These are phyloP conservation scores for Gaillardinia entomophila DNA, from an alignment of 805 yeast species.

Conservation along the genomic window DNA sequence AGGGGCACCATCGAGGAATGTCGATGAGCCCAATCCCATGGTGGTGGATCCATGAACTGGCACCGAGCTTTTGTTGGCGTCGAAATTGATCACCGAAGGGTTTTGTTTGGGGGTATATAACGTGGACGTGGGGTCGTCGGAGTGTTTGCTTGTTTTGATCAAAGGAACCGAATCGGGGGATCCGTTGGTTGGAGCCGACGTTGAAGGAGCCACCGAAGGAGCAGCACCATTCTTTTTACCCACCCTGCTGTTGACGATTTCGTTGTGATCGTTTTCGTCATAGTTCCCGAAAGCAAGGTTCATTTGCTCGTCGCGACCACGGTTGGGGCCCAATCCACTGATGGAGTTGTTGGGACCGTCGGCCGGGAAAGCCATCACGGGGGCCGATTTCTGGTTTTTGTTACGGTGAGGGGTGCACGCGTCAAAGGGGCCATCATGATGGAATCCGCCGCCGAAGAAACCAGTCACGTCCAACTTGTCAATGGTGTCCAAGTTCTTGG, in stretches of 20 bases:
- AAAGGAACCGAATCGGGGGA: conserved; percentile 5
- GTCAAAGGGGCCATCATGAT: conserved; percentile 98
- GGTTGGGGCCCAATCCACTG: conserved; percentile 55
- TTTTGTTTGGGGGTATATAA: conserved; percentile 41
- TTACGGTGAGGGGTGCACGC: conserved; percentile 97
- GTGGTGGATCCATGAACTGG: conserved; percentile 85
- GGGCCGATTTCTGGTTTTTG: conserved; percentile 68
- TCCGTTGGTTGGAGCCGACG: not conserved
- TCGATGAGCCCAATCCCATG: conserved; percentile 84
- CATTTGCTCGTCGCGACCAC: conserved; percentile 46
- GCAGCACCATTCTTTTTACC: conserved; percentile 2
- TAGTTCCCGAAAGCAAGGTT: conserved; percentile 74
- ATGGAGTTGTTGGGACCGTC: conserved; percentile 92
- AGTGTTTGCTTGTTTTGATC: conserved; percentile 12
- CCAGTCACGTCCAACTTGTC: conserved; percentile 96
- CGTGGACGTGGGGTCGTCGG: conserved; percentile 14
- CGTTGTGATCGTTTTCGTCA: conserved; percentile 42
- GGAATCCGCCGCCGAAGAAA: conserved; percentile 88
- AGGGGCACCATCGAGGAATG: conserved; percentile 95
- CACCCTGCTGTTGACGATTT: conserved; percentile 23
- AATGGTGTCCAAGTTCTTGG: conserved; percentile 84
- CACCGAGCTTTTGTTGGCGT: conserved; percentile 59
- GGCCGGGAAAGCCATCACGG: conserved; percentile 90
- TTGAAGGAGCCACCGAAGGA: not conserved
- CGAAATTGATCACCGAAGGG: conserved; percentile 58